phyloP scores from a whole-genome alignment of 345 rosid species.

The Citrus australasica region DNA sequence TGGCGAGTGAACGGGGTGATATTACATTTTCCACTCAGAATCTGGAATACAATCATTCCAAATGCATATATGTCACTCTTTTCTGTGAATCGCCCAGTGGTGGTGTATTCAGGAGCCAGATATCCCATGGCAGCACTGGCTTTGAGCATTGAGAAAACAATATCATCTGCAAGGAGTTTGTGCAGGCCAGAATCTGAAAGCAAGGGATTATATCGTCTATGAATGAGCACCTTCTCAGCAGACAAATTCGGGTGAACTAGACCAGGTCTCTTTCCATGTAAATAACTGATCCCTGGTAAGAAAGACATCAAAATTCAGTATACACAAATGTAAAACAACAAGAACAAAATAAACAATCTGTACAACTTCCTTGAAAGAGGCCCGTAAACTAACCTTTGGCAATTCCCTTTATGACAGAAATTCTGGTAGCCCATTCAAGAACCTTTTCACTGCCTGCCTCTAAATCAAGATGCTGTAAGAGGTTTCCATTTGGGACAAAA shows the following conservation, averaged over 20 bases:
- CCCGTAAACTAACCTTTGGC: conserved; percentile 61
- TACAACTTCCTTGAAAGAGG: neutral
- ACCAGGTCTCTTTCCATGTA: conserved; percentile 69
- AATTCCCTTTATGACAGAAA: conserved; percentile 70
- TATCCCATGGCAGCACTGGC: conserved; percentile 99
- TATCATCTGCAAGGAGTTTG: conserved; percentile 84
- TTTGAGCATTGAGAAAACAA: conserved; percentile 84
- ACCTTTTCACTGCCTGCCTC: conserved; percentile 50
- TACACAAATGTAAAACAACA: neutral
- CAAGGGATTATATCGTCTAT: conserved; percentile 60
- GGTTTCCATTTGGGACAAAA: conserved; percentile 77
- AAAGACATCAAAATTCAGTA: conserved; percentile 3
- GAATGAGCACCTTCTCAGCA: conserved; percentile 77
- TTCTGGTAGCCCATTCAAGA: conserved; percentile 87
- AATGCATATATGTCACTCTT: conserved; percentile 87
- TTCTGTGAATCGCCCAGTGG: conserved; percentile 86
- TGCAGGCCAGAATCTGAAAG: conserved; percentile 85
- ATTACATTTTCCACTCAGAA: conserved; percentile 67
- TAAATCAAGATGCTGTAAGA: conserved; percentile 72
- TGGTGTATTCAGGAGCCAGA: conserved; percentile 90
- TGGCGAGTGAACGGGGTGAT: conserved; percentile 42
- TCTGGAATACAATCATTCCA: conserved; percentile 72
- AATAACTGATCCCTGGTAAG: conserved; percentile 62
- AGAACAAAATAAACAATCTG: neutral
- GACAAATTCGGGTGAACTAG: conserved; percentile 82